Conservation (phyloP, 2,329 filamentous ascomycete genomes). For the Lachnellula willkommii region DNA sequence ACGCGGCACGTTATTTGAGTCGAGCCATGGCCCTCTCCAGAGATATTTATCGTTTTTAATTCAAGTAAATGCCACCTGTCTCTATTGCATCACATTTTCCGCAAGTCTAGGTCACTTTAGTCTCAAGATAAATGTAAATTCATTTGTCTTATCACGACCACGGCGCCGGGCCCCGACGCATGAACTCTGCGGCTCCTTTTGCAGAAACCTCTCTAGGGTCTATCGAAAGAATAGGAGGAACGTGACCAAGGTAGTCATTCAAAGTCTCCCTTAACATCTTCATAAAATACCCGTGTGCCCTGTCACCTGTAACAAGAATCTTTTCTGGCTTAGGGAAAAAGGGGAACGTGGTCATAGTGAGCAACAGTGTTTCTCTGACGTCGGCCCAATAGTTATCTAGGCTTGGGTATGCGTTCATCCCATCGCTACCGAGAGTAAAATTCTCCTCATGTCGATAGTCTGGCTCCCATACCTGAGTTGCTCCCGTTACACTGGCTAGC, state of each 20-base stretch:
- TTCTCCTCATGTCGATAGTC: slow-evolving; percentile 6
- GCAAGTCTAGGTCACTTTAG: not conserved
- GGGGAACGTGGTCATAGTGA: not conserved
- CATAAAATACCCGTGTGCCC: not conserved
- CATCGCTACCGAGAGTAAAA: slow-evolving; percentile 5
- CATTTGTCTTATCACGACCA: not conserved
- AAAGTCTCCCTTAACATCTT: not conserved
- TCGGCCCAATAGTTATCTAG: slow-evolving; percentile 1
- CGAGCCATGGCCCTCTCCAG: too few species aligned
- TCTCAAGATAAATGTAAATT: too few species aligned
- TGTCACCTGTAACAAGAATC: not conserved
- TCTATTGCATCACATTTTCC: too few species aligned
- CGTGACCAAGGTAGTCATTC: not conserved
- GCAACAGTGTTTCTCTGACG: not conserved
- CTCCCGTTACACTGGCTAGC: not conserved
- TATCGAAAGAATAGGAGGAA: not conserved
- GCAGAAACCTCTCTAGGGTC: not conserved
- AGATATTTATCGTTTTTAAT: too few species aligned
- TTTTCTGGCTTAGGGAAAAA: not conserved
- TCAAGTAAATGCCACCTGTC: too few species aligned
- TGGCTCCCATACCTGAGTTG: not conserved
- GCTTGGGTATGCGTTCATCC: not conserved
- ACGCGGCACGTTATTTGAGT: too few species aligned
- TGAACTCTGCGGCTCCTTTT: not conserved
- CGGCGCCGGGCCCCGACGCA: not conserved